These are phyloP conservation scores for Fonsecaea pedrosoi DNA, from an alignment of 2,329 filamentous ascomycete species.

Conservation along the genomic window DNA sequence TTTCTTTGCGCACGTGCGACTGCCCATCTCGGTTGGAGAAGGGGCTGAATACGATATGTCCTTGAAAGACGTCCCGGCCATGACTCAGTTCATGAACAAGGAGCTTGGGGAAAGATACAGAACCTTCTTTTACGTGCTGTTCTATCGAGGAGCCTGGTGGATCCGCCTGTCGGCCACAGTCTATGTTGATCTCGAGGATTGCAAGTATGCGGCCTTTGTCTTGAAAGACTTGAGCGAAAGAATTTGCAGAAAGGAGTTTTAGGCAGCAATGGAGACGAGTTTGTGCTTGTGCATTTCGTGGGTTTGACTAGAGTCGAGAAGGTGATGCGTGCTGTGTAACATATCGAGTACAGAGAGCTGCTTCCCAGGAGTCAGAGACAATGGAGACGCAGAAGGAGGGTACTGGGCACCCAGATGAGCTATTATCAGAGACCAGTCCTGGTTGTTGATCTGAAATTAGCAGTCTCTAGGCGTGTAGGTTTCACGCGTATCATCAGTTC, in stretches of 20 bases:
- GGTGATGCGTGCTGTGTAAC: too few species aligned
- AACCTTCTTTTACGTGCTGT: conserved; percentile 72
- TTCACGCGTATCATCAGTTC: neutral
- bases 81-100: conserved; percentile 65
- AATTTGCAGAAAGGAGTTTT: conserved; percentile 41
- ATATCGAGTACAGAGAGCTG: neutral
- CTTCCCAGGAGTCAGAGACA: neutral
- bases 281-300: neutral
- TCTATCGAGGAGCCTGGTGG: conserved; percentile 70
- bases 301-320: neutral
- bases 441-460: neutral
- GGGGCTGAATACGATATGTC: conserved; percentile 34
- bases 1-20: conserved; percentile 72
- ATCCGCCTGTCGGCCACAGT: conserved; percentile 77
- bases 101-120: conserved; percentile 63
- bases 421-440: too few species aligned
- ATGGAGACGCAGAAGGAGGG: neutral
- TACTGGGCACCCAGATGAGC: neutral
- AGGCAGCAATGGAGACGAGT: neutral
- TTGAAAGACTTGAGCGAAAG: conserved; percentile 64
- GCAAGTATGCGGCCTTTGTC: conserved; percentile 68
- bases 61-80: conserved; percentile 48
- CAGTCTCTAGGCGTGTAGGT: neutral
- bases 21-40: conserved; percentile 64
- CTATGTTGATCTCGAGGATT: conserved; percentile 79